Evolutionary conservation across 768 basidiomycete species (phyloP).

Genomic region (Lanmaoa pseudosensibilis): DNA sequence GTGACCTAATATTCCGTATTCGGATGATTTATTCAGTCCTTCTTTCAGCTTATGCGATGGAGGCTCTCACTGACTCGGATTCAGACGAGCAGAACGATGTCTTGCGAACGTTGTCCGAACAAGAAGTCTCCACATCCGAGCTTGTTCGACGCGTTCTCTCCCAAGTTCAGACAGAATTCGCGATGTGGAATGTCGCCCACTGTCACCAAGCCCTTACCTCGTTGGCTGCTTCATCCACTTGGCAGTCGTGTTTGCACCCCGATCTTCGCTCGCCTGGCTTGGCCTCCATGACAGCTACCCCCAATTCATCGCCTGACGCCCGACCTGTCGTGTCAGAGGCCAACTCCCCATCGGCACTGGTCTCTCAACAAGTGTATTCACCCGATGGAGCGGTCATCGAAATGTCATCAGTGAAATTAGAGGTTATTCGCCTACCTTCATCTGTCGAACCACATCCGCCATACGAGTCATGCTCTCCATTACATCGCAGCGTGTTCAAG

Average conservation of each 20-base stretch:
- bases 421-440: constrained; percentile 11
- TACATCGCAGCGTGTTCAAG: constrained; percentile 44
- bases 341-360: neutral
- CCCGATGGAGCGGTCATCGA: constrained; percentile 12
- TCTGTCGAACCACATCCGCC: constrained; percentile 33
- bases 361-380: constrained; percentile 17
- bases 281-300: neutral
- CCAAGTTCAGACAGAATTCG: constrained; percentile 29
- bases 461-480: constrained; percentile 61
- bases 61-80: constrained; percentile 4
- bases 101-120: constrained; percentile 4
- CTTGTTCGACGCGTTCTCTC: constrained; percentile 20
- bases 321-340: neutral
- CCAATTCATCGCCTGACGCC: neutral
- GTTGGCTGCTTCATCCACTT: constrained; percentile 17
- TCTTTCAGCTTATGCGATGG: neutral
- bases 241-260: constrained; percentile 13
- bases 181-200: constrained; percentile 16
- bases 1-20: neutral
- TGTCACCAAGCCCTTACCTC: constrained; percentile 15
- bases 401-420: constrained; percentile 11
- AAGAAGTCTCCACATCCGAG: neutral
- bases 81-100: constrained; percentile 11
- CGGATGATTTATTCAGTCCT: neutral
- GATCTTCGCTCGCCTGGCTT: constrained; percentile 7